These are phyloP conservation scores for Salix brachista DNA, from an alignment of 345 rosid species.

Conservation along the genomic window DNA sequence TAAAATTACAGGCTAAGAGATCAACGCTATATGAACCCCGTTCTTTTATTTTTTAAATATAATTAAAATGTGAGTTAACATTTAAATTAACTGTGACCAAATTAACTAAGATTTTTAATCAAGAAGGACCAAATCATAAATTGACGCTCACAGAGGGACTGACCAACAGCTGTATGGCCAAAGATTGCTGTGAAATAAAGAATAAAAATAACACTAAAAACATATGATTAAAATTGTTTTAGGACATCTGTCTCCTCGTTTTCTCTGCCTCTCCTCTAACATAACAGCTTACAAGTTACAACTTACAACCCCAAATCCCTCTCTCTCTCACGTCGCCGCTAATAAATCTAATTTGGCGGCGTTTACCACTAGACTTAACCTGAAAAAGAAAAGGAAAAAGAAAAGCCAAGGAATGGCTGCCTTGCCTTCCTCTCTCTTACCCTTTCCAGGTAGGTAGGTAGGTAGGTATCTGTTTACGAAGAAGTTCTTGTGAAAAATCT, in stretches of 20 bases:
- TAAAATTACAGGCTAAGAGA: too few relatives aligned
- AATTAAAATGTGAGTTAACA: too few relatives aligned
- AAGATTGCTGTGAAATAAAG: too few relatives aligned
- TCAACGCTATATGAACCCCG: too few relatives aligned
- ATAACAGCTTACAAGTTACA: too few relatives aligned
- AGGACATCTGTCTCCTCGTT: not conserved
- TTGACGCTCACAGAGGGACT: too few relatives aligned
- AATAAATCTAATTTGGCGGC: not conserved
- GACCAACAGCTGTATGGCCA: too few relatives aligned
- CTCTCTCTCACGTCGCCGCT: not conserved
- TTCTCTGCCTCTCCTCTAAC: not conserved
- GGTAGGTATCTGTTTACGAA: not conserved
- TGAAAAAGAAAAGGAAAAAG: not conserved
- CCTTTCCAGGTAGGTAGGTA: conserved; percentile 7
- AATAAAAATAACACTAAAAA: too few relatives aligned
- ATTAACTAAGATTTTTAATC: too few relatives aligned
- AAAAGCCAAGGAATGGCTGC: conserved; percentile 18
- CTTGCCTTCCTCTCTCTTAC: not conserved
- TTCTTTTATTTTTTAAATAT: too few relatives aligned
- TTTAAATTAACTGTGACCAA: too few relatives aligned
- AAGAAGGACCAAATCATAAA: too few relatives aligned
- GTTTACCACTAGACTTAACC: not conserved
- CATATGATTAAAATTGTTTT: not conserved
- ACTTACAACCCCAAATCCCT: not conserved
- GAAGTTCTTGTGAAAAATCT: not conserved